Percentiles rank a stretch among this genome's conserved stretches.
phyloP scores from a whole-genome alignment of 2,329 filamentous ascomycete species.

The Colletotrichum aenigma region DNA sequence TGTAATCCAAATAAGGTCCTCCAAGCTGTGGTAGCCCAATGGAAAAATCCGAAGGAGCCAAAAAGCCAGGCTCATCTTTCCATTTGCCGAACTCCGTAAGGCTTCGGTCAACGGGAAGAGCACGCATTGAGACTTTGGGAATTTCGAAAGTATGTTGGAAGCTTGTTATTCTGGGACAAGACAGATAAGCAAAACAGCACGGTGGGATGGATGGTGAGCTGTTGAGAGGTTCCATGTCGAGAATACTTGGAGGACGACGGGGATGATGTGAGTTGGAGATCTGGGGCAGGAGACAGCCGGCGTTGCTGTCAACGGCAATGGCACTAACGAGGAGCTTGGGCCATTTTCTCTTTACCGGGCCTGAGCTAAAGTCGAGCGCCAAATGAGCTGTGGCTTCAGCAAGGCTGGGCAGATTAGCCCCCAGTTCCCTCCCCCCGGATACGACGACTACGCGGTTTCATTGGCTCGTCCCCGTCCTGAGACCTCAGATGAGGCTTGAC shows the following conservation, averaged over 20 bases:
- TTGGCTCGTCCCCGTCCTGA: not conserved
- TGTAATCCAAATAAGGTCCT: not conserved
- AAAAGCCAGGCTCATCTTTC: not conserved
- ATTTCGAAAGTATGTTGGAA: not conserved
- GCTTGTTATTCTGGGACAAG: not conserved
- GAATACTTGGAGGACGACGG: not conserved
- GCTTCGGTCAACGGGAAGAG: not conserved
- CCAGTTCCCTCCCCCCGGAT: not conserved
- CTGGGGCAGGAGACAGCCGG: not conserved
- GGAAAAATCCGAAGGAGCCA: not conserved
- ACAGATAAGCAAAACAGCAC: not conserved
- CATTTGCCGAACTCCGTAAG: not conserved
- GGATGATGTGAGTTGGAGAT: not conserved
- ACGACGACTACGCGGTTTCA: not conserved
- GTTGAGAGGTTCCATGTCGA: not conserved
- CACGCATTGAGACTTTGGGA: constrained; percentile 5
- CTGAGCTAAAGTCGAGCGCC: not conserved
- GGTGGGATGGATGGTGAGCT: not conserved
- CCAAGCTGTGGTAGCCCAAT: not conserved
- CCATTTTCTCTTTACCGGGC: not conserved
- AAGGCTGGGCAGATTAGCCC: not conserved
- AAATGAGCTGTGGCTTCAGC: not conserved
- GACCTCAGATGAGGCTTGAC: constrained; percentile 9
- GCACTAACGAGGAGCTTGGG: not conserved
- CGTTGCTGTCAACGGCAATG: not conserved